phyloP scores from a whole-genome alignment of 2,329 filamentous ascomycete species.

The Amylocarpus encephaloides region DNA sequence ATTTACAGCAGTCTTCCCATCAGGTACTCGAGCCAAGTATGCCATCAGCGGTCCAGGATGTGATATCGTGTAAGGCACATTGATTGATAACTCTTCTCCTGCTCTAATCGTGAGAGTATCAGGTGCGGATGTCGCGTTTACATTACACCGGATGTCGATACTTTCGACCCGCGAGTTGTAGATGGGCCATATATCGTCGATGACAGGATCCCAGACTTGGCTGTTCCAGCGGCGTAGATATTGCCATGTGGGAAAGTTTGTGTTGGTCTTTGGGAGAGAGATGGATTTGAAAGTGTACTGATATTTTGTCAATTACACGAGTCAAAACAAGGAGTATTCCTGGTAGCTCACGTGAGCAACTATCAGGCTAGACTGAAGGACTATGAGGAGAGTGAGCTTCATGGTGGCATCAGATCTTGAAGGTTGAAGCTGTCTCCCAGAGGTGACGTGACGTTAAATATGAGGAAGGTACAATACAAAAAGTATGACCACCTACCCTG shows the following conservation, averaged over 20 bases:
- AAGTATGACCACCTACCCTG: no score
- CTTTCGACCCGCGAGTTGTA: background rate
- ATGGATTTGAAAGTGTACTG: no score
- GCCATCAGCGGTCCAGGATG: background rate
- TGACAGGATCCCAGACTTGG: background rate
- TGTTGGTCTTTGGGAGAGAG: no score
- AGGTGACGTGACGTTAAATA: no score
- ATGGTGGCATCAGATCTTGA: no score
- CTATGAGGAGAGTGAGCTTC: no score
- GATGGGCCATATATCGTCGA: slow-evolving; percentile 1
- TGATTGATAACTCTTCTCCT: background rate
- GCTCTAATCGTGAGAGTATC: background rate
- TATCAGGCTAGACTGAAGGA: no score
- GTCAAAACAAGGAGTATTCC: no score
- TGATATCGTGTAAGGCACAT: background rate
- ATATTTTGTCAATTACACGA: no score
- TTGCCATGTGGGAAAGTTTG: background rate
- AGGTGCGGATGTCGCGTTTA: background rate
- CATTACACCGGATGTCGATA: background rate
- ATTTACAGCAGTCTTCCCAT: background rate
- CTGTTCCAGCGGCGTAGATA: background rate
- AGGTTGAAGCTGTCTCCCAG: no score
- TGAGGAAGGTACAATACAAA: no score
- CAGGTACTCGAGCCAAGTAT: background rate
- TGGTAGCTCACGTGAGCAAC: no score